A percentile compares a stretch with the other conserved stretches of the same genome.
Conservation (phyloP, 306 rosid species). For the Quercus cerris region DNA sequence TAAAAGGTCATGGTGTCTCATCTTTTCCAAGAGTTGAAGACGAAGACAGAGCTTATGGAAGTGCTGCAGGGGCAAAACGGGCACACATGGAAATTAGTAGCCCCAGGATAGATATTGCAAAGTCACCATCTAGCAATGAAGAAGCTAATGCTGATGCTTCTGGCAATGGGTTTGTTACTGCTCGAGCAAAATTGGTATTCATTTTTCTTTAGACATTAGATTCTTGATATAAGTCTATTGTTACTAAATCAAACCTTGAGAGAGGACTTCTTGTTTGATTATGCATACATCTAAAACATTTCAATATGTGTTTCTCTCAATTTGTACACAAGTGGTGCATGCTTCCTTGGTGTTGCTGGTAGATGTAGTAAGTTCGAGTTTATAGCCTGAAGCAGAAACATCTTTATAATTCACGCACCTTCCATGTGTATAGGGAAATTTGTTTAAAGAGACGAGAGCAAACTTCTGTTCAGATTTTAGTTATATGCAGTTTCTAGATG, state of each 20-base stretch:
- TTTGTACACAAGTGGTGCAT: not conserved
- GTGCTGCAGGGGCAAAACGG: conserved; percentile 47
- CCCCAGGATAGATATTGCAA: conserved; percentile 45
- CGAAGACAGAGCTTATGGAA: conserved; percentile 57
- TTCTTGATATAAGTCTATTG: not conserved
- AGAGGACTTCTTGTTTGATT: not conserved
- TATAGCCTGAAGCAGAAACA: not conserved
- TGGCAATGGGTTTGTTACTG: conserved; percentile 68
- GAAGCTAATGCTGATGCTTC: conserved; percentile 44
- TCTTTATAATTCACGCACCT: too few species aligned
- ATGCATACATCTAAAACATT: not conserved
- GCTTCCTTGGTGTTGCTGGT: not conserved
- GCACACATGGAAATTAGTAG: conserved; percentile 52
- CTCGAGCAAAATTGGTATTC: conserved; percentile 62
- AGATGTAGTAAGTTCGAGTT: not conserved
- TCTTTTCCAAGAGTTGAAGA: conserved; percentile 44
- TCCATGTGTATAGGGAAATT: not conserved
- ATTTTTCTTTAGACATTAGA: not conserved
- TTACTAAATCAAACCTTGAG: not conserved
- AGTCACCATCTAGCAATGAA: conserved; percentile 59
- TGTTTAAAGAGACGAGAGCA: not conserved
- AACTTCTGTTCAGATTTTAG: not conserved
- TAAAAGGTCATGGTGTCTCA: conserved; percentile 34
- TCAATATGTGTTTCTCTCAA: not conserved
- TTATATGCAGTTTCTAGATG: not conserved